phyloP scores from a whole-genome alignment of 495 filamentous ascomycete genomes.

The Penicillium cinerascens region DNA sequence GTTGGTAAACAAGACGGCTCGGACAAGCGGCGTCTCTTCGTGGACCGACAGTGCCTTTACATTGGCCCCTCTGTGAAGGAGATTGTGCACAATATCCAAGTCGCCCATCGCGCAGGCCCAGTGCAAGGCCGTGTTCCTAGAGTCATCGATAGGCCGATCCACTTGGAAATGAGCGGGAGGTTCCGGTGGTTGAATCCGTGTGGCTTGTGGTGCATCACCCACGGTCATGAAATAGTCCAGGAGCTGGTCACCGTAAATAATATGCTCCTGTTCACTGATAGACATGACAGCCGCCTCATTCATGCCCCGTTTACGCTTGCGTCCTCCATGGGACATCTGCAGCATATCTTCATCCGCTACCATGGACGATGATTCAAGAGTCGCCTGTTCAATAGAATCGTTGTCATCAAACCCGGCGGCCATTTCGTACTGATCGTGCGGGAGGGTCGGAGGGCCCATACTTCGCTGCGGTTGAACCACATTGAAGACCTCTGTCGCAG shows the following conservation, averaged over 20 bases:
- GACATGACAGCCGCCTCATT: conserved; percentile 59
- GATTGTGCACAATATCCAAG: conserved; percentile 78
- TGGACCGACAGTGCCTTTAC: conserved; percentile 62
- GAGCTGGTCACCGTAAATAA: conserved; percentile 85
- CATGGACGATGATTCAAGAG: conserved; percentile 75
- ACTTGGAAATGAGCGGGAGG: conserved; percentile 82
- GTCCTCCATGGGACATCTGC: conserved; percentile 59
- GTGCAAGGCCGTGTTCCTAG: conserved; percentile 84
- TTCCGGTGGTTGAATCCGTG: conserved; percentile 59
- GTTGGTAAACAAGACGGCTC: conserved; percentile 93
- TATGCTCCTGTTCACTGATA: conserved; percentile 72
- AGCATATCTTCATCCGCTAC: conserved; percentile 75
- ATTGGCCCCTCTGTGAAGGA: conserved; percentile 72
- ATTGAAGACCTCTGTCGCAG: conserved; percentile 37
- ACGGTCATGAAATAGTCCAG: conserved; percentile 92
- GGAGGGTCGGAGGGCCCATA: conserved; percentile 45
- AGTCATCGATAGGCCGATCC: conserved; percentile 83
- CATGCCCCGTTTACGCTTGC: conserved; percentile 71
- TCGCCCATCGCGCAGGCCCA: conserved; percentile 99
- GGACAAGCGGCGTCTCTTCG: conserved; percentile 91
- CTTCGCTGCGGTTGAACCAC: conserved; percentile 39
- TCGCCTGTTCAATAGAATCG: conserved; percentile 76
- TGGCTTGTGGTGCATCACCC: conserved; percentile 60
- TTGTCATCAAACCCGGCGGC: conserved; percentile 66
- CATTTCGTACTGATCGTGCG: conserved; percentile 55